A percentile compares a stretch with the other conserved stretches of the same genome.
Conservation (phyloP, 805 yeast genomes). For the Candida germanica region DNA sequence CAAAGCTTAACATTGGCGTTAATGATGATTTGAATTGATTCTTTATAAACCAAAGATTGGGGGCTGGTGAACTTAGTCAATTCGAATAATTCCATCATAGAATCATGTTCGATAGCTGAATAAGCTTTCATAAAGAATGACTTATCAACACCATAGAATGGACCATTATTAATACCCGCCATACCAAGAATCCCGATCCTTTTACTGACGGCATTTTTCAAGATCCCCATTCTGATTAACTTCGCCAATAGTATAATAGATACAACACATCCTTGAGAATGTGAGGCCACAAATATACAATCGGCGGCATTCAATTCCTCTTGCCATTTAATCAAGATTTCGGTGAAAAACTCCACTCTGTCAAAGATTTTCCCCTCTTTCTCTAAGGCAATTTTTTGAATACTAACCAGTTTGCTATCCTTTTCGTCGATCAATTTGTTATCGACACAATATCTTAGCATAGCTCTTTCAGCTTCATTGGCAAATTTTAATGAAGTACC, state of each 20-base stretch:
- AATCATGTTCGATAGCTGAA: conserved; percentile 84
- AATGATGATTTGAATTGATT: conserved; percentile 62
- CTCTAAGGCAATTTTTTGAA: conserved; percentile 91
- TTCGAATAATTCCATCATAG: conserved; percentile 81
- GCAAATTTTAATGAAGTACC: conserved; percentile 93
- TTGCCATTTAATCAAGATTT: conserved; percentile 66
- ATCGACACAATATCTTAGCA: conserved; percentile 57
- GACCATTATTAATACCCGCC: conserved; percentile 97
- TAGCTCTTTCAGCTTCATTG: conserved; percentile 79
- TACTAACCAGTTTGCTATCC: conserved; percentile 37
- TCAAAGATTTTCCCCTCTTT: conserved; percentile 89
- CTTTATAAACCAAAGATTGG: conserved; percentile 69
- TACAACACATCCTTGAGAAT: conserved; percentile 95
- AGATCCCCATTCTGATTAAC: conserved; percentile 56
- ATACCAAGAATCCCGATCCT: conserved; percentile 76
- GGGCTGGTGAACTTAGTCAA: conserved; percentile 73
- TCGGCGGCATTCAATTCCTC: conserved; percentile 65
- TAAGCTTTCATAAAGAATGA: conserved; percentile 81
- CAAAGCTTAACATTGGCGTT: conserved; percentile 72
- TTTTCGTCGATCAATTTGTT: conserved; percentile 32
- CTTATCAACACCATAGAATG: conserved; percentile 87
- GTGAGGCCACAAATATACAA: conserved; percentile 86
- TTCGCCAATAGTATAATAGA: conserved; percentile 74
- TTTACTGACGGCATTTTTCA: conserved; percentile 37
- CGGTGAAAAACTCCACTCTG: conserved; percentile 77